phyloP scores from a whole-genome alignment of 2,329 filamentous ascomycete species.

The Sporothrix protearum region DNA sequence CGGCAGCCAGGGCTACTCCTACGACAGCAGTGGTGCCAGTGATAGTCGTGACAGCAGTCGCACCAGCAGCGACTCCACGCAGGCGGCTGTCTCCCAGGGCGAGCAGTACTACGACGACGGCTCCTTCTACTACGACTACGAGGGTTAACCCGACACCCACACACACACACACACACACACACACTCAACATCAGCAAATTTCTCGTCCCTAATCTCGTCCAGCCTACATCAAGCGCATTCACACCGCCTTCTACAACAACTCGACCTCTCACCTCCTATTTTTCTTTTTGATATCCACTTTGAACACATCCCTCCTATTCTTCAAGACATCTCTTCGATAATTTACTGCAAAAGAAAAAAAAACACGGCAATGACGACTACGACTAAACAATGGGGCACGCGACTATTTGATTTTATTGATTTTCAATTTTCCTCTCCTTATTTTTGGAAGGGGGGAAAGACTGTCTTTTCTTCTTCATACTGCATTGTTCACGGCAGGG shows the following conservation, averaged over 20 bases:
- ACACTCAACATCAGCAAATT: not conserved
- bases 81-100: not conserved
- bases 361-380: constrained; percentile 12
- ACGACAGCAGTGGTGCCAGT: constrained; percentile 8
- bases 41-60: constrained; percentile 20
- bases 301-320: not conserved
- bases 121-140: constrained; percentile 27
- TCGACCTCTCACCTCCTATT: not conserved
- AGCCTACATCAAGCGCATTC: not conserved
- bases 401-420: not conserved
- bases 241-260: not conserved
- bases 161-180: not conserved
- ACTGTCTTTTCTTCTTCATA: not conserved
- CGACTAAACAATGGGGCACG: constrained; percentile 5
- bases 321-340: not conserved
- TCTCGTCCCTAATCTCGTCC: not conserved
- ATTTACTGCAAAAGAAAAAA: constrained; percentile 9
- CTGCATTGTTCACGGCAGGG: constrained; percentile 11
- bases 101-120: constrained; percentile 23
- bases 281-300: constrained; percentile 12
- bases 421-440: not conserved
- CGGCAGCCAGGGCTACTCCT: constrained; percentile 5
- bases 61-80: constrained; percentile 25
- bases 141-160: not conserved
- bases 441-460: not conserved